Base-by-base conservation (phyloP, 1,284 basidiomycete species). In the Irpex sp. region DNA sequence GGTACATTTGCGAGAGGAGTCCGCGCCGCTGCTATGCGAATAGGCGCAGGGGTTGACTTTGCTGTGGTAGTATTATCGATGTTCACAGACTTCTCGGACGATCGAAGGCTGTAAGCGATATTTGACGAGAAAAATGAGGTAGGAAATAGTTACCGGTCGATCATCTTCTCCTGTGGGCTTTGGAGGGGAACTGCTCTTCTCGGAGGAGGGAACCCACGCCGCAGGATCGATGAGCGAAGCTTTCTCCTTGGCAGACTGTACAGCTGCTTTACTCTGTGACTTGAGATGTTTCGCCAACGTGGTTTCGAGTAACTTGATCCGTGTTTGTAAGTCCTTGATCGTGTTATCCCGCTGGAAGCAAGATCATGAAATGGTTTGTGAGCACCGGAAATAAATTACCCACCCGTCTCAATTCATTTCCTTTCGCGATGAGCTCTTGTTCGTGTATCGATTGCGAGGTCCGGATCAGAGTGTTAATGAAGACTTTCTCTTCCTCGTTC, bases 381-480 rank as follows among this genome's bases (percentile, higher is more conserved):
- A 38, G 52, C 13, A 6, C 7, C 31, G 34, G 62, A 34, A 13
- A n/a, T 17, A 2, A 13, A 13, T 21, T 11, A 68, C 71, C 44
- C 47, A 78, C 78, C 61, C 74, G 72, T 63, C 76, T 71, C 3
- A 80, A 67, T 52, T 80, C 78, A 61, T 80, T 80, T 19, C 74
- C 72, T 54, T 76, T 78, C 15, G 73, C 70, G 6, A 77, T 70
- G 7, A 79, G 62, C 58, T 76, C 72, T 61, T 77, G 75, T 60
- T 79, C 76, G 58, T 78, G 72, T 7, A 73, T 70, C 1, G 73
- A 62, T 60, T 76, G 74, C 1, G 75, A 73, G 2, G 74, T 75
- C 34, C 73, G 70, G 6, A 74, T 63, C 2, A 79, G 68, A 3
- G 66, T 68, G 56, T 74, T 71, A 21, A 78, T 72, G 54, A 79